These are phyloP conservation scores for Ustilago cynodontis DNA, from an alignment of 1,284 basidiomycete genomes.

Conservation along the genomic window DNA sequence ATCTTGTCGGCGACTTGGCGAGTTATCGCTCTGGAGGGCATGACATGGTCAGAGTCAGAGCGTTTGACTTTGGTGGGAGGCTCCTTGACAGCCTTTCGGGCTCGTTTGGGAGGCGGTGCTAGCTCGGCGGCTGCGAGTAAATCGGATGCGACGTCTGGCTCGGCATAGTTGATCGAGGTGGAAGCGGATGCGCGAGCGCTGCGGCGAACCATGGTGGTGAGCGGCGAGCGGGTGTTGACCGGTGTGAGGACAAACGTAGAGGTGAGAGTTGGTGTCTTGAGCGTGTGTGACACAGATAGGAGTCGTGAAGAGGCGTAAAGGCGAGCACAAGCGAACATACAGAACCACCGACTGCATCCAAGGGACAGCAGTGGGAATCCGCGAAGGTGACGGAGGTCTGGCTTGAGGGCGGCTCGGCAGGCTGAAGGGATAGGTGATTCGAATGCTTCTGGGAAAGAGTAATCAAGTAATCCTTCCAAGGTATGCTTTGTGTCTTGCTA, in stretches of 20 bases:
- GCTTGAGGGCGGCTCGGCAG: no score
- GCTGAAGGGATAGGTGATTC: no score
- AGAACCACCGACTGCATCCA: conserved; percentile 3
- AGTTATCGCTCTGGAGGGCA: conserved; percentile 19
- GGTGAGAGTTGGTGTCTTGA: neutral
- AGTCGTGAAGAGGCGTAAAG: conserved; percentile 24
- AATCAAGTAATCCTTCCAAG: no score
- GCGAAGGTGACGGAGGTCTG: no score
- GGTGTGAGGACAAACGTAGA: neutral
- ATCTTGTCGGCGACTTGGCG: conserved; percentile 22
- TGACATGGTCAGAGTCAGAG: neutral
- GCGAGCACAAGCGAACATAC: conserved; percentile 16
- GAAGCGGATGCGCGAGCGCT: conserved; percentile 39
- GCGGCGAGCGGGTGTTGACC: neutral
- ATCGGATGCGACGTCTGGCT: conserved; percentile 18
- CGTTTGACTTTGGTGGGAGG: neutral
- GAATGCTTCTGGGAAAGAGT: no score
- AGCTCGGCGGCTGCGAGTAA: neutral
- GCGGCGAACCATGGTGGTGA: conserved; percentile 28
- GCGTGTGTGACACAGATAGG: neutral
- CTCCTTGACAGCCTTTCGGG: conserved; percentile 15
- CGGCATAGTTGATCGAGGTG: conserved; percentile 27
- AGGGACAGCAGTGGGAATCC: neutral
- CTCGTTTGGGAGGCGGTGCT: conserved; percentile 16
- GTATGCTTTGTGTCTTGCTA: no score